These are phyloP conservation scores for Immersiporthe knoxdaviesiana DNA, from an alignment of 2,329 filamentous ascomycete genomes.

Conservation along the genomic window DNA sequence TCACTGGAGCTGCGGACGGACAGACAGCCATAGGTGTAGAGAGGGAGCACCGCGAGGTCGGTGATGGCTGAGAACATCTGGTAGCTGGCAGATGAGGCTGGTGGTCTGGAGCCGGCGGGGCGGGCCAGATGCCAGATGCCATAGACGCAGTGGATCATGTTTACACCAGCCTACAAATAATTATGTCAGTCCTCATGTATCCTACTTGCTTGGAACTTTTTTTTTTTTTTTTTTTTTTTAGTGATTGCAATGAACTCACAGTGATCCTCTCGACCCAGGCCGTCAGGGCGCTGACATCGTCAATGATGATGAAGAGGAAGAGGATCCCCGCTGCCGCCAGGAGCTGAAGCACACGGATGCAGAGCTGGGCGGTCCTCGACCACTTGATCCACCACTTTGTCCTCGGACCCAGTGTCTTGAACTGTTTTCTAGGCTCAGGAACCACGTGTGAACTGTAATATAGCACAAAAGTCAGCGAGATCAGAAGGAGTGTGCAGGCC, in stretches of 20 bases:
- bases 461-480: background rate
- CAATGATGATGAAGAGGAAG: constrained; percentile 77
- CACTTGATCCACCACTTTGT: constrained; percentile 74
- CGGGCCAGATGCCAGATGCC: constrained; percentile 79
- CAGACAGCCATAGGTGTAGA: constrained; percentile 60
- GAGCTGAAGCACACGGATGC: constrained; percentile 68
- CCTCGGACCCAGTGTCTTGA: constrained; percentile 67
- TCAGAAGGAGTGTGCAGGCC: background rate
- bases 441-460: constrained; percentile 62
- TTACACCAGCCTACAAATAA: constrained; percentile 68
- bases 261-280: constrained; percentile 78
- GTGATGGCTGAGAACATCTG: constrained; percentile 79
- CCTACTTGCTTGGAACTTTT: no score
- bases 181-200: constrained; percentile 17
- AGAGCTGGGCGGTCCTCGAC: constrained; percentile 70
- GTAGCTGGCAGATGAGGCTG: constrained; percentile 84
- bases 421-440: constrained; percentile 63
- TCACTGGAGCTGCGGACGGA: constrained; percentile 48
- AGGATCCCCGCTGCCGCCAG: constrained; percentile 72
- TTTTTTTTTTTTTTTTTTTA: no score
- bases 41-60: constrained; percentile 61
- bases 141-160: constrained; percentile 73
- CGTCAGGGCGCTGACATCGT: constrained; percentile 63
- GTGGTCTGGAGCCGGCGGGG: constrained; percentile 70
- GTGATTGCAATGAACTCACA: constrained; percentile 56